Evolutionary conservation across 805 yeast species (phyloP), one percentile per base, ranked within the genome.

Genomic region (Candida endomychidarum): DNA sequence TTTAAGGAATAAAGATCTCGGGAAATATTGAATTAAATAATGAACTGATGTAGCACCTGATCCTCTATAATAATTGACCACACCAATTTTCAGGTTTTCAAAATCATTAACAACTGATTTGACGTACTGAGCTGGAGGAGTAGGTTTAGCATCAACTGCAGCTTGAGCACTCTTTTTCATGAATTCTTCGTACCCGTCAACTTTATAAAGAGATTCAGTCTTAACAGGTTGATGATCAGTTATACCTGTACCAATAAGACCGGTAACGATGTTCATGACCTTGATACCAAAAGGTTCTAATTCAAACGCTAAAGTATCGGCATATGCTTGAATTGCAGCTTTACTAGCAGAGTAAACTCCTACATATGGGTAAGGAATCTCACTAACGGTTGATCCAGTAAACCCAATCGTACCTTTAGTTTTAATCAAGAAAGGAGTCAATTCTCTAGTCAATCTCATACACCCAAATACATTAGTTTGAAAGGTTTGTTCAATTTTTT

Each of bases 381-480:
- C 24, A 4, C 50, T 53, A 5, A 58, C 61, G 5, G 58, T 52
- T 2, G 70, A 60, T 1, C 64, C 49, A 3, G 72, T 64, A 50
- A 65, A 65, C 2, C 53, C 63, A 14, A 66, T 60, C 0, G 61
- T 46, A 1, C 72, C 71, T 31, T 57, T 52, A 6, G 63, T 79
- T 26, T 75, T 75, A 45, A 84, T 80, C 9, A 83, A 46, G 43
- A 78, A 64, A 10, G 70, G 69, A 1, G 67, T 49, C 23, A 85
- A 68, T 49, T 78, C 85, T 19, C 86, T 65, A 1, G 77, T 74
- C 50, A 82, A 37, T 49, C 85, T 70, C 36, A 83, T 68, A 2
- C 86, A 85, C 0, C 85, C 91, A 53, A 73, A 70, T 1, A 83
- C 84, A 52, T 85, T 85, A 12, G 81, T 84, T 37, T 74, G 72